Percentiles rank a stretch among this genome's conserved stretches.
These are phyloP conservation scores for Magnaporthales sp. DNA, from an alignment of 2,329 filamentous ascomycete species.

Conservation along the genomic window DNA sequence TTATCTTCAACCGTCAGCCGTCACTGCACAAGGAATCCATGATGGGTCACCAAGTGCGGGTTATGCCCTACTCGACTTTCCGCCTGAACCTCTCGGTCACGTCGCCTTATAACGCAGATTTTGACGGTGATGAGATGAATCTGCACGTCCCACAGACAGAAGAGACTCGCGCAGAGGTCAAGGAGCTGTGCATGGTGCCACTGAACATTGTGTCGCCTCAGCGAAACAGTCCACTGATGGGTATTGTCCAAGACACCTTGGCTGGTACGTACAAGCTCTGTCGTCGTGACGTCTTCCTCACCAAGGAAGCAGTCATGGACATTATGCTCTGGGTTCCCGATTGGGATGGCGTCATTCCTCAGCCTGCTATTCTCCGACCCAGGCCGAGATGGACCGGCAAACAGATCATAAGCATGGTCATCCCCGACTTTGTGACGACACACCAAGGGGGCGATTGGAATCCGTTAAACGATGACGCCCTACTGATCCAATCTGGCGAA, in stretches of 20 bases:
- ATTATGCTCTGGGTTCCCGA: slow-evolving; percentile 94
- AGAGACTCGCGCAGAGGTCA: slow-evolving; percentile 90
- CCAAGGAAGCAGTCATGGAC: slow-evolving; percentile 90
- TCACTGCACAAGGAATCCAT: slow-evolving; percentile 99
- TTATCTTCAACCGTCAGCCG: slow-evolving; percentile 99
- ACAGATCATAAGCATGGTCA: slow-evolving; percentile 89
- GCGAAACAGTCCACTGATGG: slow-evolving; percentile 95
- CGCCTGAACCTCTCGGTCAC: slow-evolving; percentile 95
- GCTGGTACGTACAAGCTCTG: slow-evolving; percentile 97
- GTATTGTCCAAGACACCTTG: slow-evolving; percentile 96
- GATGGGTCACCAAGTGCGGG: slow-evolving; percentile 97
- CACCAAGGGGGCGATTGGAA: slow-evolving; percentile 54
- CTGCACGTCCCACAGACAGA: slow-evolving; percentile 97
- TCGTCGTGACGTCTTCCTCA: slow-evolving; percentile 83
- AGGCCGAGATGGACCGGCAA: slow-evolving; percentile 95
- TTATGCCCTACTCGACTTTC: slow-evolving; percentile 99
- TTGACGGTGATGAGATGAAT: slow-evolving; percentile 99
- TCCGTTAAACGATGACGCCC: slow-evolving; percentile 65
- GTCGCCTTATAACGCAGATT: slow-evolving; percentile 98
- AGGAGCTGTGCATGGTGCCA: slow-evolving; percentile 93
- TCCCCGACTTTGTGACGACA: slow-evolving; percentile 79
- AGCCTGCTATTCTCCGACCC: slow-evolving; percentile 89
- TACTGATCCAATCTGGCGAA: slow-evolving; percentile 79
- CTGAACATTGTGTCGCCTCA: slow-evolving; percentile 98
- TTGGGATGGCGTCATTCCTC: slow-evolving; percentile 92